phyloP scores from a whole-genome alignment of 306 rosid species.

The Quercus alba region DNA sequence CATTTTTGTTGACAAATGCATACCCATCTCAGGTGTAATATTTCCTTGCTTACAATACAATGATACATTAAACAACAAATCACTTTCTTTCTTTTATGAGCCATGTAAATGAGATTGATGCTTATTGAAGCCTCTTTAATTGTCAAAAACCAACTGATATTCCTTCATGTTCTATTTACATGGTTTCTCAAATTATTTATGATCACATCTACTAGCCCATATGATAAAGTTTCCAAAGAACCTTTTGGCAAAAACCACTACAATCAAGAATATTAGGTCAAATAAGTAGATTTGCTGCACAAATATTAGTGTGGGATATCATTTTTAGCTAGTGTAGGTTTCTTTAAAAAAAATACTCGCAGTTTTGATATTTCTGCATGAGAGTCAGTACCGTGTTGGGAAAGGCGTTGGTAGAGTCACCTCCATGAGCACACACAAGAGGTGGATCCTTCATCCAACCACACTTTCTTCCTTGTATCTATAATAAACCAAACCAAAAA shows the following conservation, averaged over 20 bases:
- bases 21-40: no score
- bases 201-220: slow-evolving; percentile 48
- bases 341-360: not conserved
- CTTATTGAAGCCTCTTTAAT: not conserved
- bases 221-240: slow-evolving; percentile 76
- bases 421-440: no score
- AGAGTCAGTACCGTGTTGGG: no score
- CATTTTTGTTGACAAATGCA: no score
- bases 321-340: not conserved
- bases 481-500: no score
- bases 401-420: no score
- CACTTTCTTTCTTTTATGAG: not conserved
- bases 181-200: not conserved
- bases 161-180: not conserved
- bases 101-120: not conserved
- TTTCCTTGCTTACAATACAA: not conserved
- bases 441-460: no score
- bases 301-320: not conserved
- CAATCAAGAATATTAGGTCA: slow-evolving; percentile 70
- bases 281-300: slow-evolving; percentile 33
- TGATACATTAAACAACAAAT: not conserved
- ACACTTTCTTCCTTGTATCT: no score
- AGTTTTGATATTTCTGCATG: not conserved
- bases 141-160: not conserved
- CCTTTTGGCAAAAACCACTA: slow-evolving; percentile 58